Conservation (phyloP, 2,329 filamentous ascomycete species). For the Cyclaneusma minus region DNA sequence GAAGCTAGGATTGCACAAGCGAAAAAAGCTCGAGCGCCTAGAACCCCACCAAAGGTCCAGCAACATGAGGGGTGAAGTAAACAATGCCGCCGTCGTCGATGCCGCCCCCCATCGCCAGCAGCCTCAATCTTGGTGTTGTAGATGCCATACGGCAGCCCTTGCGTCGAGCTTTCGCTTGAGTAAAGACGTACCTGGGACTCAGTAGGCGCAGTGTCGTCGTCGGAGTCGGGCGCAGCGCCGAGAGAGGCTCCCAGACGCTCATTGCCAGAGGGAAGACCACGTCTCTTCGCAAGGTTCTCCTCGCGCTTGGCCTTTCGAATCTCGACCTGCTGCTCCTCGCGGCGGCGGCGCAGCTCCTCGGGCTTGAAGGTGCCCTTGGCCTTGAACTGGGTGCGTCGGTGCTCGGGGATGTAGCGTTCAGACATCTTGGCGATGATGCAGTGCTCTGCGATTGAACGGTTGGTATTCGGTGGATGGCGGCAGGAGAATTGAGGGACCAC, state of each 20-base stretch:
- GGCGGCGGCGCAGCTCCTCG: slow-evolving; percentile 92
- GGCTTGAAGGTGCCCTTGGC: slow-evolving; percentile 98
- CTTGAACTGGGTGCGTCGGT: slow-evolving; percentile 99
- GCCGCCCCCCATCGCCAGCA: too few species aligned
- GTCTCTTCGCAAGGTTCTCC: slow-evolving; percentile 95
- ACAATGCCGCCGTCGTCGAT: too few species aligned
- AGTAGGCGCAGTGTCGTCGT: slow-evolving; percentile 89
- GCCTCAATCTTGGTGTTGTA: too few species aligned
- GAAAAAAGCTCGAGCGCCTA: too few species aligned
- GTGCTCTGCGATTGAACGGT: too few species aligned
- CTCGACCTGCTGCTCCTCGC: slow-evolving; percentile 98
- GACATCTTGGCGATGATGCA: slow-evolving; percentile 78
- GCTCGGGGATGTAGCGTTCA: slow-evolving; percentile 98
- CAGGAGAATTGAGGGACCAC: too few species aligned
- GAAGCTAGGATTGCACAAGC: slow-evolving; percentile 8
- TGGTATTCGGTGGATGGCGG: too few species aligned
- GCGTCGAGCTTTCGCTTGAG: too few species aligned
- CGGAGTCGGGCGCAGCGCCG: slow-evolving; percentile 84
- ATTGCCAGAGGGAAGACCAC: slow-evolving; percentile 77
- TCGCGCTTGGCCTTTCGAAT: slow-evolving; percentile 98
- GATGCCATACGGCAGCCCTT: background rate
- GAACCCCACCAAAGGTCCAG: too few species aligned
- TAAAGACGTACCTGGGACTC: slow-evolving; percentile 89
- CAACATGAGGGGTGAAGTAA: too few species aligned
- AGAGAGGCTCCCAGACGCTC: slow-evolving; percentile 65